phyloP scores from a whole-genome alignment of 2,329 filamentous ascomycete species.

The Alternaria sp. region DNA sequence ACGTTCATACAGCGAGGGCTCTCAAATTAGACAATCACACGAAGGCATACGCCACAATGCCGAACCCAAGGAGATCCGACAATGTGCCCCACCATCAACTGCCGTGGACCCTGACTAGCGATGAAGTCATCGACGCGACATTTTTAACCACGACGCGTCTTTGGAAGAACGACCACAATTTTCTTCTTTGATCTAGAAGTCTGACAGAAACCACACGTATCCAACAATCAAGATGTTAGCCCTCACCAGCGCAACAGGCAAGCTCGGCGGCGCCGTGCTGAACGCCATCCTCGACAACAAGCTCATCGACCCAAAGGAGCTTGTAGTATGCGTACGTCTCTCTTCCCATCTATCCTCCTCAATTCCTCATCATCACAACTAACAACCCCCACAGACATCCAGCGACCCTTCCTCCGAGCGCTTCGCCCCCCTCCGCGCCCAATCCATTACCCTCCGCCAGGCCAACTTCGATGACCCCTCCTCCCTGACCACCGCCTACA shows the following conservation, averaged over 20 bases:
- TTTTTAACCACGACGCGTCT: background rate
- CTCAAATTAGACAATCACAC: too few relatives aligned
- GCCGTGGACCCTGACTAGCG: background rate
- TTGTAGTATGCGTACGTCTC: slow-evolving; percentile 47
- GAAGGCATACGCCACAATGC: too few relatives aligned
- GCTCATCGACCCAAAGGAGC: slow-evolving; percentile 46
- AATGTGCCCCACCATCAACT: background rate
- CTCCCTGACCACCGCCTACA: slow-evolving; percentile 45
- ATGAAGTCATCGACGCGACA: background rate
- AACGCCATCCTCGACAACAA: slow-evolving; percentile 51
- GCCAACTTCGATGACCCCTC: slow-evolving; percentile 50
- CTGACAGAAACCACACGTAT: too few relatives aligned
- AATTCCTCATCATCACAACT: background rate
- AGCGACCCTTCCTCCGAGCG: slow-evolving; percentile 18
- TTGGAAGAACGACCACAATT: background rate
- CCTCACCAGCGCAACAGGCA: slow-evolving; percentile 55
- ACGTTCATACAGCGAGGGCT: too few relatives aligned
- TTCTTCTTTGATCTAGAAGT: background rate
- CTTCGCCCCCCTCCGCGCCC: slow-evolving; percentile 40
- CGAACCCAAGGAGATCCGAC: too few relatives aligned
- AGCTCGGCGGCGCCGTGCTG: slow-evolving; percentile 54
- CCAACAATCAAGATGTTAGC: slow-evolving; percentile 37
- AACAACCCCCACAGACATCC: slow-evolving; percentile 23
- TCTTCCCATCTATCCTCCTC: background rate
- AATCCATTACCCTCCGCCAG: slow-evolving; percentile 45